Base-by-base conservation (phyloP, 257 asterid species). In the Solanum piurae region DNA sequence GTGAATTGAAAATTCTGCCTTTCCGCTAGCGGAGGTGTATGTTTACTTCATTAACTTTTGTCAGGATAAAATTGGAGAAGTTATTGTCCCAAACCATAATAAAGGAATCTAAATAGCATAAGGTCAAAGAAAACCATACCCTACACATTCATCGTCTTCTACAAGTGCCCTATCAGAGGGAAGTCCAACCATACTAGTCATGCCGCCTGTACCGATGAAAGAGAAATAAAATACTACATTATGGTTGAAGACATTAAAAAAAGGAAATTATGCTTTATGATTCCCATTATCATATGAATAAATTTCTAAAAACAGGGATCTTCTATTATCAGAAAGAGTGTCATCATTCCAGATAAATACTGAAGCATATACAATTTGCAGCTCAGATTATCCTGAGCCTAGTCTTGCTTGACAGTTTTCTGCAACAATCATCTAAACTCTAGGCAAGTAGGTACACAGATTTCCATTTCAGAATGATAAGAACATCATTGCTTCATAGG, bases 121-220 rank as follows among this genome's bases (percentile, higher is more conserved):
- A 33, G 37, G 86, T 75, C 71, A 73, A 27, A 27, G 29, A 80
- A 72, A 40, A 49, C 27, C 27, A 44, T 91, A 94, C 98, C 94
- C 92, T 62, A 83, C 38, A 91, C 99, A 95, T 87, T 95, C 98
- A 23, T 93, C 94, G 72, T 96, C 99, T 71, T 95, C 97, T 79
- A 90, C 92, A 44, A 95, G 97, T 83, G 98, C 97, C 27, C 94
- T 96, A 90, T 95, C 99, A 46, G 98, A 96, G 86, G 98, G 98
- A 86, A 96, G 98, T 89, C 99, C 99, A 88, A 95, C 88, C 98
- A 96, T 95, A 86, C 93, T 89, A 79, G 97, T 89, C 98, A 94
- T 95, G 72, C 98, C 94, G 68, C 86, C 98, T 94, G 86, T 83
- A 83, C 34, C 84, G 31, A 89, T 60, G 86, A 46, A 83, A 12